Percentiles rank a stretch among this genome's conserved stretches.
These are phyloP conservation scores for Syncephalastrum monosporum DNA, from an alignment of 371 early-diverging fungal species.

Conservation along the genomic window DNA sequence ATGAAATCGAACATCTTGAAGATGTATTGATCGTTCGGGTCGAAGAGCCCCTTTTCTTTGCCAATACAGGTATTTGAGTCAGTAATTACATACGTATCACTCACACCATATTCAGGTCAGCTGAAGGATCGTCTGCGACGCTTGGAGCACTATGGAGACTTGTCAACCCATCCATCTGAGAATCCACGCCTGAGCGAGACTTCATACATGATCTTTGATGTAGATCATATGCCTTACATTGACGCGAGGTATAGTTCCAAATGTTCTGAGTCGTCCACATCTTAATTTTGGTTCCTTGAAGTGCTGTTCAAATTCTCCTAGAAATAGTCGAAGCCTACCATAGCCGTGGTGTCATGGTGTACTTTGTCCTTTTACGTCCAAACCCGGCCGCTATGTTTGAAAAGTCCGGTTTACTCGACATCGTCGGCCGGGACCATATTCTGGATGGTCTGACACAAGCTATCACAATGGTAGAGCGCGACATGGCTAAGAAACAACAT, in stretches of 20 bases:
- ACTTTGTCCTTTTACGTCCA: constrained; percentile 81
- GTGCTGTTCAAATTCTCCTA: constrained; percentile 84
- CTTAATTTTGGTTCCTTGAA: constrained; percentile 15
- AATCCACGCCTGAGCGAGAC: constrained; percentile 66
- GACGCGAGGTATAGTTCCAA: constrained; percentile 72
- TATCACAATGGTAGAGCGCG: constrained; percentile 53
- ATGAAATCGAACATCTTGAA: constrained; percentile 69
- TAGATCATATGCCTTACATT: constrained; percentile 79
- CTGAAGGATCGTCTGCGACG: constrained; percentile 89
- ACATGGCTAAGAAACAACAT: constrained; percentile 27
- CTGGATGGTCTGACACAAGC: constrained; percentile 66
- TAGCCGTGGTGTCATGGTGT: constrained; percentile 72
- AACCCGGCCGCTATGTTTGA: constrained; percentile 64
- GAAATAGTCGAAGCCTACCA: constrained; percentile 86
- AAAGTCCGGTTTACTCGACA: constrained; percentile 64
- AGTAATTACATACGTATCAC: neutral
- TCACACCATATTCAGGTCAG: constrained; percentile 53
- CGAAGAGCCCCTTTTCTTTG: constrained; percentile 92
- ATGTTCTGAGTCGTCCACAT: no score
- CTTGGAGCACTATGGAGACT: constrained; percentile 87
- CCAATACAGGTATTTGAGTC: constrained; percentile 69
- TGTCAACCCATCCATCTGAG: constrained; percentile 81
- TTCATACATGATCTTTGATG: constrained; percentile 82
- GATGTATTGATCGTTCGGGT: constrained; percentile 85
- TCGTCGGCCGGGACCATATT: constrained; percentile 66